Base-by-base conservation (phyloP, 768 basidiomycete genomes). In the Boletus sp. region DNA sequence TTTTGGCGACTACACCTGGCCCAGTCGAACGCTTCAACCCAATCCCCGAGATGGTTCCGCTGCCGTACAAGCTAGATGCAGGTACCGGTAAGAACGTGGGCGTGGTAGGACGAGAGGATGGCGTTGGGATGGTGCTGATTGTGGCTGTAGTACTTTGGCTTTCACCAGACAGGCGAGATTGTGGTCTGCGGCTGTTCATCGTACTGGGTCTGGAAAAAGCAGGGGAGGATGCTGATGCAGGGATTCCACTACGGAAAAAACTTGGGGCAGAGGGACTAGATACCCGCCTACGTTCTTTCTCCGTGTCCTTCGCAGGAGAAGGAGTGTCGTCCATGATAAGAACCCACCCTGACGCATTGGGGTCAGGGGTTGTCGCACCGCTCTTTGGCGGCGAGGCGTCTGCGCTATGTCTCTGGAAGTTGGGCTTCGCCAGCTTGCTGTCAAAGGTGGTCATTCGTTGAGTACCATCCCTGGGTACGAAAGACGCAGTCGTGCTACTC, bases 321-420 rank as follows among this genome's bases (percentile, higher is more conserved):
- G 90, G 87, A 2, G 87, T 86, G 66, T 92, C 91, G 61, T 92
- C 91, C 90, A 92, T 91, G 49, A 93, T 90, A 37, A 93, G 81
- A 41, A 93, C 90, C 90, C 90, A 93, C 53, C 90, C 90, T 37
- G 89, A 83, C 11, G 85, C 75, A 64, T 90, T 89, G 20, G 79
- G 82, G 33, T 71, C 75, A 44, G 80, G 76, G 40, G 77, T 81
- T 52, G 67, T 73, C 15, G 62, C 60, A 35, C 67, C 68, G 29
- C 70, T 64, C 63, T 78, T 81, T 56, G 69, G 74, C 7, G 73
- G 69, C 42, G 76, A 77, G 59, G 70, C 75, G 45, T 83, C 81
- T 47, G 71, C 73, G 57, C 79, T 79, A 17, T 72, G 75, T 49
- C 77, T 78, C 32, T 81, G 80, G 11, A 69, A 59, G 49, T 61